Base-by-base conservation (phyloP, 345 rosid genomes). In the Linum usitatissimum region DNA sequence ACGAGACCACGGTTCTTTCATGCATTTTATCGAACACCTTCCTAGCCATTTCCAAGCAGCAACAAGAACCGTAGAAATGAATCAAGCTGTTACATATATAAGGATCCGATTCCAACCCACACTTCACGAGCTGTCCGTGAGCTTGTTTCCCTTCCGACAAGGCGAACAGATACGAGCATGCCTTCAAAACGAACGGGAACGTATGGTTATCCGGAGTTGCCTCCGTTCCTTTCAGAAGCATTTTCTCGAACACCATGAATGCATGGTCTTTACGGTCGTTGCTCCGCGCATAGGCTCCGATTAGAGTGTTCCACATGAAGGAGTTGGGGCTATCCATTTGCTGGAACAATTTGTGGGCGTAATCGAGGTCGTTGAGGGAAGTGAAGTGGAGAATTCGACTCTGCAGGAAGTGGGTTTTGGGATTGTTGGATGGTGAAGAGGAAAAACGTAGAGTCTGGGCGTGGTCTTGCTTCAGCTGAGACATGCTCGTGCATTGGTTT, bases 261-360 rank as follows among this genome's bases (percentile, higher is more conserved):
- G 94, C 89, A 63, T 80, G 77, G 55, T 78, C 80, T 70, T 91
- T 86, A 14, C 77, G 67, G 6, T 72, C 77, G 20, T 68, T 51
- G 51, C 80, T 81, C 23, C 59, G 77, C 3, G 94, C 91, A 55
- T 74, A 83, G 40, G 87, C 93, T 73, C 88, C 75, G 34, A 91
- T 84, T 53, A 87, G 91, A 28, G 86, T 80, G 81, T 91, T 91
- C 97, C 96, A 91, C 87, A 80, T 79, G 76, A 88, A 91, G 0
- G 94, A 75, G 61, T 77, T 88, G 38, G 79, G 91, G 21, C 31
- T 66, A 7, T 68, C 62, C 45, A 81, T 66, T 3, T 77, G 84
- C 38, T 73, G 10, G 68, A 91, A 91, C 59, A 91, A 61, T 5
- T 74, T 70, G 66, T 18, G 64, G 0, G 97, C 83, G 64, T 84